These are phyloP conservation scores for Phialocephala sp. DNA, from an alignment of 2,329 filamentous ascomycete genomes.

Conservation along the genomic window DNA sequence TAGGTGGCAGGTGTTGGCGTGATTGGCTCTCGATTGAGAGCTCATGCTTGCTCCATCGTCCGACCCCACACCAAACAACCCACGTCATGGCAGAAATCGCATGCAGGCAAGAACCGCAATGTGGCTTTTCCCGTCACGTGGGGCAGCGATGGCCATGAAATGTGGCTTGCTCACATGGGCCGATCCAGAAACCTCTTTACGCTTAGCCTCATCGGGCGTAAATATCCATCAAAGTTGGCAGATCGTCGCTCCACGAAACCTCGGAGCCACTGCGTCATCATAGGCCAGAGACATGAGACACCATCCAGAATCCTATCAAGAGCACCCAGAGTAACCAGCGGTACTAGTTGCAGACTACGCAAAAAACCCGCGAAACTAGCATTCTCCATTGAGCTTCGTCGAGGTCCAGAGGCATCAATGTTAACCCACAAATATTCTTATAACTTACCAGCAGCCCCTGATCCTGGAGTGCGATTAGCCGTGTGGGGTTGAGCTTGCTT, in stretches of 20 bases:
- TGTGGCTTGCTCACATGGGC: background rate
- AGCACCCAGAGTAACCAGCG: conserved; percentile 1
- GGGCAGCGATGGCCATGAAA: conserved; percentile 13
- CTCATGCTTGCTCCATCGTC: background rate
- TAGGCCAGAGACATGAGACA: background rate
- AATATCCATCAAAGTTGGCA: conserved; percentile 21
- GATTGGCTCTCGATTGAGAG: background rate
- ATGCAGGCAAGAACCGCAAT: background rate
- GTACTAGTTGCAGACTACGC: background rate
- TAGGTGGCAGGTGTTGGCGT: background rate
- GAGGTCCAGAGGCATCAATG: background rate
- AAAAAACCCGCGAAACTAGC: background rate
- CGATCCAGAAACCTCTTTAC: background rate
- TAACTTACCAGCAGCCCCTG: background rate
- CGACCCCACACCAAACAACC: conserved; percentile 22
- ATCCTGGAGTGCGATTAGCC: background rate
- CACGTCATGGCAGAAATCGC: conserved; percentile 20
- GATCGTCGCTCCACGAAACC: conserved; percentile 21
- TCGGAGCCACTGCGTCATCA: conserved; percentile 22
- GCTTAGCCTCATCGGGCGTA: conserved; percentile 7
- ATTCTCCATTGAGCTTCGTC: background rate
- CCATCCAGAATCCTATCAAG: background rate
- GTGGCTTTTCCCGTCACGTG: conserved; percentile 6
- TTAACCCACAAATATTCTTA: background rate
- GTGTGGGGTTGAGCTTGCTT: conserved; percentile 5